Evolutionary conservation across 2,329 filamentous ascomycete species (phyloP).

Genomic region (Cladophialophora bantiana): DNA sequence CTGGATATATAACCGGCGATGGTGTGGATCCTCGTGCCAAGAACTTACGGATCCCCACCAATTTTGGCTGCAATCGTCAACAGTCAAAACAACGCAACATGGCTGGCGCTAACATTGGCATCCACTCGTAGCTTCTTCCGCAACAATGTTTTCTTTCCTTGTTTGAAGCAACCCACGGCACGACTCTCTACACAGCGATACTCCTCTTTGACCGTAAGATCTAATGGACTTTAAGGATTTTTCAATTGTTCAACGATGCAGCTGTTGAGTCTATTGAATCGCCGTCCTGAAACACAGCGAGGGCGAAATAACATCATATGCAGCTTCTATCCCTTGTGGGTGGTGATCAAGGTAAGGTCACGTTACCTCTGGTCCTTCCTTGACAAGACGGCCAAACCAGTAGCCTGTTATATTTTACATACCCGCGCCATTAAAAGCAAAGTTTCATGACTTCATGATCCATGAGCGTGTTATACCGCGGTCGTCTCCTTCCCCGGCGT

Average conservation of each 20-base stretch:
- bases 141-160: background rate
- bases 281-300: background rate
- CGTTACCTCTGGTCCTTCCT: background rate
- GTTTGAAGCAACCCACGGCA: background rate
- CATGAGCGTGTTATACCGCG: background rate
- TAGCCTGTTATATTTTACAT: background rate
- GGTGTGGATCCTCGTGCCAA: background rate
- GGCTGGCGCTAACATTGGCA: background rate
- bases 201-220: too few species aligned
- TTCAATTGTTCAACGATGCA: background rate
- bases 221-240: too few species aligned
- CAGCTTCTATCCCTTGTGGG: background rate
- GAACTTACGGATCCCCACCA: background rate
- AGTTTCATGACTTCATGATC: slow-evolving; percentile 4
- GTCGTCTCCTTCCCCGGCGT: background rate
- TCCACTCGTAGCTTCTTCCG: background rate
- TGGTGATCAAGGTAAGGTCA: background rate
- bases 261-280: background rate
- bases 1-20: background rate
- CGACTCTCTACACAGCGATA: too few species aligned
- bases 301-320: background rate
- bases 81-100: background rate
- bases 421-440: background rate
- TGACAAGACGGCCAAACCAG: background rate
- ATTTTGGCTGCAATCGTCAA: background rate